A percentile compares a stretch with the other conserved stretches of the same genome.
Conservation (phyloP, 129 eudicot genomes). For the Arctium lappa region DNA sequence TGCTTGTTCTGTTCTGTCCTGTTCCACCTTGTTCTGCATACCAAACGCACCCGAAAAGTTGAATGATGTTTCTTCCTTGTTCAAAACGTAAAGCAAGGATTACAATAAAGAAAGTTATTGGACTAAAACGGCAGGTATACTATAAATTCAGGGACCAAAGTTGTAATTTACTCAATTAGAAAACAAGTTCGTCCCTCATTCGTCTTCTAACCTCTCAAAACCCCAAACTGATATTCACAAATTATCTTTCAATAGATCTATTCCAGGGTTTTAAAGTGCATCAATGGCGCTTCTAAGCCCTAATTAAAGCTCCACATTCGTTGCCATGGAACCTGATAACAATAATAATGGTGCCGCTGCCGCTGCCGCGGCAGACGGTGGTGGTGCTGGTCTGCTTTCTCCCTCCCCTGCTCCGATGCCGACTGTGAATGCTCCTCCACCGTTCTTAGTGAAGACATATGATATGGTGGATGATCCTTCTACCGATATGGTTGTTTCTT, state of each 20-base stretch:
- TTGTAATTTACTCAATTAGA: background rate
- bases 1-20: too few species aligned
- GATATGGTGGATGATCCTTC: constrained; percentile 32
- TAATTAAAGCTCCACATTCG: background rate
- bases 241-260: constrained; percentile 4
- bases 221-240: constrained; percentile 14
- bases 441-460: constrained; percentile 24
- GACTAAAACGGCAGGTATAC: background rate
- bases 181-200: background rate
- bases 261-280: background rate
- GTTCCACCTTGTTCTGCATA: too few species aligned
- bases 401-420: constrained; percentile 36
- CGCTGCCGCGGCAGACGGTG: background rate
- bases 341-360: background rate
- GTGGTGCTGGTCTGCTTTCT: background rate
- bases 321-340: constrained; percentile 9
- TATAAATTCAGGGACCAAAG: background rate
- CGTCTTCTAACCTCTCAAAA: constrained; percentile 14
- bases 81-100: background rate
- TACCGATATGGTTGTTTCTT: constrained; percentile 8
- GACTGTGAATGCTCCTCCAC: constrained; percentile 30
- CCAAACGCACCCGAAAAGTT: too few species aligned
- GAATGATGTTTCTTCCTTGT: background rate
- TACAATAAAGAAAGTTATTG: background rate
- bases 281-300: constrained; percentile 11